Evolutionary conservation across 2,329 filamentous ascomycete species (phyloP).

Genomic region (Diaporthe sp.): DNA sequence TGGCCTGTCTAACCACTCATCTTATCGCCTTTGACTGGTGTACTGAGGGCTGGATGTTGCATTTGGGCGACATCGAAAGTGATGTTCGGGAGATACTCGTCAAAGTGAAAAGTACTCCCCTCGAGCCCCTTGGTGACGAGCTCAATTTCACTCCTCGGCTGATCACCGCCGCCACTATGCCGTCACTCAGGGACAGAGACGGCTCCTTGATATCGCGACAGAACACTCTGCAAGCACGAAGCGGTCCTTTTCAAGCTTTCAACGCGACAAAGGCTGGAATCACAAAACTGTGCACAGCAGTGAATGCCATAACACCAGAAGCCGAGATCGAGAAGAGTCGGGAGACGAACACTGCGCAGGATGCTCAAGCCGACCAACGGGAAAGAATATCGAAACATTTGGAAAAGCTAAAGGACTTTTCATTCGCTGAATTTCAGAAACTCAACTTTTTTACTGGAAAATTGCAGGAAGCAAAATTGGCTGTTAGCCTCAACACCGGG

Average conservation of each 20-base stretch:
- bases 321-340: neutral
- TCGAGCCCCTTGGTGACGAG: slow-evolving; percentile 1
- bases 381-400: neutral
- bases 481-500: neutral
- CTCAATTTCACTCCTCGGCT: neutral
- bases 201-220: neutral
- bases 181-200: neutral
- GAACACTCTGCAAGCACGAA: neutral
- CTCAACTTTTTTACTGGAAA: neutral
- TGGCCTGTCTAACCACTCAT: slow-evolving; percentile 1
- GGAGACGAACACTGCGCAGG: neutral
- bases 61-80: neutral
- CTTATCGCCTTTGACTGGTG: slow-evolving; percentile 20
- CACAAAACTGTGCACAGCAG: neutral
- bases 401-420: neutral
- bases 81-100: neutral
- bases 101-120: neutral
- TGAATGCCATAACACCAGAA: neutral
- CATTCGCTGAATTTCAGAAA: slow-evolving; percentile 12
- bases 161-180: neutral
- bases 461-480: slow-evolving; percentile 13
- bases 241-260: neutral
- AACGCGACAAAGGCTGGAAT: neutral
- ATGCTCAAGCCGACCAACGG: neutral
- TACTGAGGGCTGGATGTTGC: slow-evolving; percentile 1